Conservation (phyloP, 2,329 filamentous ascomycete species). For the Ophiocordyceps camponoti-leonardi region DNA sequence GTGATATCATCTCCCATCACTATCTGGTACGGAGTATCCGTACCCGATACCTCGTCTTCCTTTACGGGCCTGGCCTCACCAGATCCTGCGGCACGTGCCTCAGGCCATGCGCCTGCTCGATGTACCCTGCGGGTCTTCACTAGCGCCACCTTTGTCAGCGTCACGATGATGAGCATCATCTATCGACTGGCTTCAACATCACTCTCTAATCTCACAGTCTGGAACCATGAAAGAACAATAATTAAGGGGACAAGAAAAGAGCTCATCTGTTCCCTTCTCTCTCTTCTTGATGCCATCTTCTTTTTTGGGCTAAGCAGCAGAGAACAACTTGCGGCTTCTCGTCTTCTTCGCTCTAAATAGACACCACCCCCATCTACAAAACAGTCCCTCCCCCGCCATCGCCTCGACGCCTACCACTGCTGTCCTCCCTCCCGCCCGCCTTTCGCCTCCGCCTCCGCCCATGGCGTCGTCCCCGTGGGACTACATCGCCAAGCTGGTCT, state of each 20-base stretch:
- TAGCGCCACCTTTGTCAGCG: not conserved
- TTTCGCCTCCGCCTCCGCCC: conserved; percentile 2
- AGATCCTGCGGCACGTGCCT: not conserved
- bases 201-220: not conserved
- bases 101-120: not conserved
- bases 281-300: not conserved
- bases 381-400: not conserved
- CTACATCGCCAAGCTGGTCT: conserved; percentile 97
- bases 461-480: conserved; percentile 69
- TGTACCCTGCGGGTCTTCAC: not conserved
- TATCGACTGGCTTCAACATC: not conserved
- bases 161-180: not conserved
- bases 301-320: not conserved
- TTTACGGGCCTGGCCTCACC: not conserved
- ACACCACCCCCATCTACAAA: not conserved
- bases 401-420: not conserved
- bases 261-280: too few relatives aligned
- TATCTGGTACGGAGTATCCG: too few relatives aligned
- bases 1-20: too few relatives aligned
- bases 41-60: not conserved
- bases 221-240: too few relatives aligned
- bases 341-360: not conserved
- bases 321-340: too few relatives aligned
- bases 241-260: too few relatives aligned
- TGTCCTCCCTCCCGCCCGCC: not conserved